Evolutionary conservation across 164 flowering plant species (phyloP).

Genomic region (Annona cherimola): DNA sequence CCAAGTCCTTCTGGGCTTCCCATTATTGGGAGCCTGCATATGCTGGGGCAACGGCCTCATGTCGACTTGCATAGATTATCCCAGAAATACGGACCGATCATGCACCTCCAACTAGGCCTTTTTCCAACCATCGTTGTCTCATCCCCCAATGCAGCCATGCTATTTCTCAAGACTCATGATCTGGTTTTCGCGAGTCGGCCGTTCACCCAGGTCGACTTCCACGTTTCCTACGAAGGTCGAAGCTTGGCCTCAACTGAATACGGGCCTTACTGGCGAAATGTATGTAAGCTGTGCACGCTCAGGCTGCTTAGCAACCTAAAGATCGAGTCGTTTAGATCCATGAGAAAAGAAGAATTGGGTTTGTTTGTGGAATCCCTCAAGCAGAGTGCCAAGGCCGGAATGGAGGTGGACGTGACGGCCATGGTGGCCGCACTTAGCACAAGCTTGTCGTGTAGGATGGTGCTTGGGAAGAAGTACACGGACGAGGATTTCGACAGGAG

Average conservation of each 20-base stretch:
- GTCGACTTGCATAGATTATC: constrained; percentile 12
- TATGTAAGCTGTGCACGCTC: constrained; percentile 31
- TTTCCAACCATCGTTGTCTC: constrained; percentile 18
- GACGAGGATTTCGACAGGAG: constrained; percentile 31
- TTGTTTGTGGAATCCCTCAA: constrained; percentile 18
- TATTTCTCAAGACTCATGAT: constrained; percentile 22
- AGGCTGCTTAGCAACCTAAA: constrained; percentile 26
- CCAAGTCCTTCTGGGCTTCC: constrained; percentile 24
- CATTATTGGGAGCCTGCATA: constrained; percentile 20
- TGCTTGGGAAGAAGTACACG: constrained; percentile 44
- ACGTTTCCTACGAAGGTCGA: constrained; percentile 20
- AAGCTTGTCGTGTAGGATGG: constrained; percentile 32
- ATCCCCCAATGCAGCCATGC: constrained; percentile 18
- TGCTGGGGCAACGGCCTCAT: constrained; percentile 17
- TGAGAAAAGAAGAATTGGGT: constrained; percentile 29
- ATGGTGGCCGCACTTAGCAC: constrained; percentile 18
- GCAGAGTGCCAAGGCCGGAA: constrained; percentile 8
- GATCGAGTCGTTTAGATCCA: constrained; percentile 20
- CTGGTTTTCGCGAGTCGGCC: constrained; percentile 18
- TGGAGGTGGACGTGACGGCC: constrained; percentile 17
- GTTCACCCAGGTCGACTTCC: constrained; percentile 17
- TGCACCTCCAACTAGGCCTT: constrained; percentile 16
- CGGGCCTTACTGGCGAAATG: constrained; percentile 35
- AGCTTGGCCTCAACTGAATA: constrained; percentile 18
- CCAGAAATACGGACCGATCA: constrained; percentile 17